These are phyloP conservation scores for Tillandsia leiboldiana DNA, from an alignment of 176 grass and related monocot species.

Conservation along the genomic window DNA sequence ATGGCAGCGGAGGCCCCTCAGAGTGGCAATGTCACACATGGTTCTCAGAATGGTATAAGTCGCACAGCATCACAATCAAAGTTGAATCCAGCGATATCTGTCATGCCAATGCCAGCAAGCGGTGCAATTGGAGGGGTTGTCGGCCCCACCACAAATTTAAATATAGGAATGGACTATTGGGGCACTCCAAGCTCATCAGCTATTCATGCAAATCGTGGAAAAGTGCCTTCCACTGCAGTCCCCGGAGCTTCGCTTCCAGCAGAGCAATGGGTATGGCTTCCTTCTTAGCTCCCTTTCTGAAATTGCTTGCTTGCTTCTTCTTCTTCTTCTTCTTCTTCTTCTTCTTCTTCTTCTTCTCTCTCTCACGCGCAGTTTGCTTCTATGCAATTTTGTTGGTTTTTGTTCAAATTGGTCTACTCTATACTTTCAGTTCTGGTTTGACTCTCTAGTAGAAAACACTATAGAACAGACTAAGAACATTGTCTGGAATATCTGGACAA, in stretches of 20 bases:
- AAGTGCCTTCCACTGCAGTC: slow-evolving; percentile 26
- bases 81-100: not conserved
- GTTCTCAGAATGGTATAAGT: slow-evolving; percentile 5
- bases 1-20: not conserved
- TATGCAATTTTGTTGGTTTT: too few relatives aligned
- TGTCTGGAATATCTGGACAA: too few relatives aligned
- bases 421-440: not conserved
- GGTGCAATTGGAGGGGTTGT: slow-evolving; percentile 44
- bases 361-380: too few relatives aligned
- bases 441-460: too few relatives aligned
- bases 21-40: not conserved
- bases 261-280: slow-evolving; percentile 83
- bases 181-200: slow-evolving; percentile 43
- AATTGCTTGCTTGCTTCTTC: not conserved
- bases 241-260: slow-evolving; percentile 36
- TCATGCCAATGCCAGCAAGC: slow-evolving; percentile 35
- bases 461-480: too few relatives aligned
- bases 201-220: slow-evolving; percentile 37
- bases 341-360: too few relatives aligned
- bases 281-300: slow-evolving; percentile 12
- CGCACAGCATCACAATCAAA: not conserved
- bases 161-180: slow-evolving; percentile 86
- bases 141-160: slow-evolving; percentile 61
- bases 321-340: slow-evolving; percentile 10
- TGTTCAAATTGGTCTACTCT: not conserved